phyloP scores from a whole-genome alignment of 2,329 filamentous ascomycete genomes.

The Diaporthe australafricana region DNA sequence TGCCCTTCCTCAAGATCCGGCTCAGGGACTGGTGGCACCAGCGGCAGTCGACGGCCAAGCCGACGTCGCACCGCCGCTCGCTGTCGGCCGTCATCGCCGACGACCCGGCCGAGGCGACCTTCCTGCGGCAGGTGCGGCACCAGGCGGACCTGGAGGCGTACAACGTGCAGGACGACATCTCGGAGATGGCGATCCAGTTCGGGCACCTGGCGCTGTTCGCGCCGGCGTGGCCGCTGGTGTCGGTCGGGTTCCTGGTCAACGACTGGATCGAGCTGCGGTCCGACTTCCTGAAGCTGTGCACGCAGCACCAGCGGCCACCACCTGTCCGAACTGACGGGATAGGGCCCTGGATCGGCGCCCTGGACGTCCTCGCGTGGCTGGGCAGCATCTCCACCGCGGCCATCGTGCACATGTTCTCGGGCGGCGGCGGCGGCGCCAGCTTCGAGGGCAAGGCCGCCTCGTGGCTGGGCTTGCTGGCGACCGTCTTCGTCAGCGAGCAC shows the following conservation, averaged over 20 bases:
- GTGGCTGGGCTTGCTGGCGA: constrained; percentile 75
- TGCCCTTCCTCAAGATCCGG: constrained; percentile 76
- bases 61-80: constrained; percentile 46
- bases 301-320: constrained; percentile 77
- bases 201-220: constrained; percentile 81
- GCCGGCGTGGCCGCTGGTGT: constrained; percentile 80
- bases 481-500: constrained; percentile 80
- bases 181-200: constrained; percentile 80
- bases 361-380: constrained; percentile 77
- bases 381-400: constrained; percentile 79
- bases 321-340: constrained; percentile 79
- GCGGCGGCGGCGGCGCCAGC: constrained; percentile 51
- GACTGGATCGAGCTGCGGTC: constrained; percentile 83
- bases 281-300: constrained; percentile 81
- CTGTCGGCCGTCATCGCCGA: constrained; percentile 59
- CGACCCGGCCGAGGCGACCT: constrained; percentile 67
- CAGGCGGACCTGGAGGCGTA: constrained; percentile 77
- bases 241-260: constrained; percentile 79
- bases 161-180: constrained; percentile 78
- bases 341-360: constrained; percentile 77
- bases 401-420: constrained; percentile 78
- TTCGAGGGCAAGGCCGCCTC: constrained; percentile 52
- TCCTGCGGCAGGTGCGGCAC: constrained; percentile 71
- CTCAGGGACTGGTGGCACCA: constrained; percentile 55
- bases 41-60: constrained; percentile 1